Conservation (phyloP, 352 stramenopile genomes). For the Globisporangium viniferum region DNA sequence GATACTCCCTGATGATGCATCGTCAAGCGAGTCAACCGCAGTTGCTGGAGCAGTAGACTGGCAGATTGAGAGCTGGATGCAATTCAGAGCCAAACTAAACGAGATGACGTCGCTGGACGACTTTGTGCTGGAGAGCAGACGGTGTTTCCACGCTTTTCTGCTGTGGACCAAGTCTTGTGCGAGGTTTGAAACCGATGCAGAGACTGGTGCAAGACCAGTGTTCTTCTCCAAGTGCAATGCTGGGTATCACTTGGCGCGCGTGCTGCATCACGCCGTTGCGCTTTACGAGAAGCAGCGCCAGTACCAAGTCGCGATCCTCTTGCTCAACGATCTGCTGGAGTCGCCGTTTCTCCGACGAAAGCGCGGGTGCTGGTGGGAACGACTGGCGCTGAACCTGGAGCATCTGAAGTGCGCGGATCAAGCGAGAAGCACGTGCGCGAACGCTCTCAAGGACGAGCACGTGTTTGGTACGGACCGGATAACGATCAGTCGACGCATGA, state of each 20-base stretch:
- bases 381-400: slow-evolving; percentile 70
- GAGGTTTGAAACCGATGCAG: neutral
- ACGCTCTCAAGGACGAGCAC: slow-evolving; percentile 54
- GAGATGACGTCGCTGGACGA: slow-evolving; percentile 56
- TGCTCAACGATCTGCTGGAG: slow-evolving; percentile 66
- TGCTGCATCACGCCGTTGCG: slow-evolving; percentile 46
- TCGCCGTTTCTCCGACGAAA: slow-evolving; percentile 56
- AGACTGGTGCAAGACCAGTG: slow-evolving; percentile 17
- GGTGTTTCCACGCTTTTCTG: slow-evolving; percentile 43
- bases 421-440: slow-evolving; percentile 40
- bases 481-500: slow-evolving; percentile 41
- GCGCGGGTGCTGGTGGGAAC: slow-evolving; percentile 71
- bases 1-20: neutral
- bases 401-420: slow-evolving; percentile 62
- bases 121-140: slow-evolving; percentile 46
- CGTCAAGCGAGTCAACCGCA: neutral
- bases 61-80: slow-evolving; percentile 50
- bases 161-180: slow-evolving; percentile 30
- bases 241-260: slow-evolving; percentile 62
- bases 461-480: slow-evolving; percentile 57
- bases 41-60: slow-evolving; percentile 13
- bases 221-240: slow-evolving; percentile 73
- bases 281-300: slow-evolving; percentile 78
- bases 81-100: slow-evolving; percentile 41
- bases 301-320: slow-evolving; percentile 60